phyloP scores from a whole-genome alignment of 345 rosid genomes.

The Cardiospermum halicacabum region DNA sequence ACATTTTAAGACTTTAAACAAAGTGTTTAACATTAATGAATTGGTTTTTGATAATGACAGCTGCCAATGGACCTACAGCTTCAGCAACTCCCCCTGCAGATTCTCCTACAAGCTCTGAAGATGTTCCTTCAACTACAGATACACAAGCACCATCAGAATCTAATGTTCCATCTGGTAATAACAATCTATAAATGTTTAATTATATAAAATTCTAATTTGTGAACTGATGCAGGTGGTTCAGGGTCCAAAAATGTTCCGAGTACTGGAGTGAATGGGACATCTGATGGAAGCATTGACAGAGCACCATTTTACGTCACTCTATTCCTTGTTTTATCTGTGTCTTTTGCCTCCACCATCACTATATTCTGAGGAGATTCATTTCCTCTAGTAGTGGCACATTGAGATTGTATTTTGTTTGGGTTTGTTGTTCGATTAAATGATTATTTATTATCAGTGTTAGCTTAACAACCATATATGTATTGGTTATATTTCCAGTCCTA shows the following conservation, averaged over 20 bases:
- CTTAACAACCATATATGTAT: neutral
- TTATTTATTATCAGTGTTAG: neutral
- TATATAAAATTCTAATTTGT: no score
- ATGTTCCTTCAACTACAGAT: conserved; percentile 27
- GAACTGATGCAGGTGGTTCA: conserved; percentile 25
- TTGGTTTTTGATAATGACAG: conserved; percentile 26
- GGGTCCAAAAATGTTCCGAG: conserved; percentile 50
- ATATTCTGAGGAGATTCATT: conserved; percentile 23
- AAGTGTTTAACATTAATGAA: neutral
- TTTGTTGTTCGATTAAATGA: conserved; percentile 9
- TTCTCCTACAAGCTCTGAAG: conserved; percentile 35
- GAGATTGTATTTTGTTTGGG: conserved; percentile 10
- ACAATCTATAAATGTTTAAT: no score
- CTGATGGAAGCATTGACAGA: conserved; percentile 30
- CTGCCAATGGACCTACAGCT: conserved; percentile 33
- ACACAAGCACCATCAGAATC: conserved; percentile 48
- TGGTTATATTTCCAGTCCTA: neutral
- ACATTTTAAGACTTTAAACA: neutral
- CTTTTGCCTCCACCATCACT: conserved; percentile 24
- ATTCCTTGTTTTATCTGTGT: conserved; percentile 23
- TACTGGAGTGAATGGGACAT: conserved; percentile 24
- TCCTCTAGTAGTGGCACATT: neutral
- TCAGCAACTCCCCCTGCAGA: conserved; percentile 27
- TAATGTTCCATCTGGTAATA: conserved; percentile 45
- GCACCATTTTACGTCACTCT: conserved; percentile 26